phyloP scores from a whole-genome alignment of 257 asterid species.

The Agastache rugosa region DNA sequence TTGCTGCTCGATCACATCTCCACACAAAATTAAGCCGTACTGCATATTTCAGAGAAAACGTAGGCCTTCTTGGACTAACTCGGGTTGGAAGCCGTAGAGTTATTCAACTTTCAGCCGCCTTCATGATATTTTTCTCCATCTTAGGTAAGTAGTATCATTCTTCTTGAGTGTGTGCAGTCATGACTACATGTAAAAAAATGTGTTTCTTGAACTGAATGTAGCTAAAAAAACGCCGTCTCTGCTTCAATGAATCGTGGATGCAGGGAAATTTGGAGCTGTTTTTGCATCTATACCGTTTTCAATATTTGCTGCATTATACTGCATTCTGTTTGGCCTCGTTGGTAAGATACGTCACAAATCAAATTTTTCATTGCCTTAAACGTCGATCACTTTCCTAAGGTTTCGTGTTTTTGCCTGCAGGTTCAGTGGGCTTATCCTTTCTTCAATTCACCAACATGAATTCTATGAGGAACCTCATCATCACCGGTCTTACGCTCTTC shows the following conservation, averaged over 20 bases:
- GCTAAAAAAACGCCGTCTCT: neutral
- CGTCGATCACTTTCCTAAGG: conserved; percentile 10
- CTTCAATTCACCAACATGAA: conserved; percentile 98
- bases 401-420: conserved; percentile 43
- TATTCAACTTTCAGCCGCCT: conserved; percentile 83
- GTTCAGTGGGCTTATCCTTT: conserved; percentile 92
- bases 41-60: conserved; percentile 78
- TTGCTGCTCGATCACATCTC: neutral
- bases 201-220: neutral
- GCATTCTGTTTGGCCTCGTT: conserved; percentile 90
- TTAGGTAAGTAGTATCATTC: conserved; percentile 56
- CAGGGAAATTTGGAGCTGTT: conserved; percentile 98
- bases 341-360: conserved; percentile 53
- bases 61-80: conserved; percentile 96
- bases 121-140: conserved; percentile 87
- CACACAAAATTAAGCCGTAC: conserved; percentile 22
- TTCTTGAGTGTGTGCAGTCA: neutral
- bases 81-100: conserved; percentile 99
- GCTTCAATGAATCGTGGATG: conserved; percentile 24
- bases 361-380: neutral
- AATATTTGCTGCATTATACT: conserved; percentile 82
- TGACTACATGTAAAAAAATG: neutral
- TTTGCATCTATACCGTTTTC: conserved; percentile 93
- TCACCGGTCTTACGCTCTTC: conserved; percentile 84
- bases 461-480: conserved; percentile 85